Percentiles rank a stretch among this genome's conserved stretches.
phyloP scores from a whole-genome alignment of 495 filamentous ascomycete species.

The Lophiotrema nucula region DNA sequence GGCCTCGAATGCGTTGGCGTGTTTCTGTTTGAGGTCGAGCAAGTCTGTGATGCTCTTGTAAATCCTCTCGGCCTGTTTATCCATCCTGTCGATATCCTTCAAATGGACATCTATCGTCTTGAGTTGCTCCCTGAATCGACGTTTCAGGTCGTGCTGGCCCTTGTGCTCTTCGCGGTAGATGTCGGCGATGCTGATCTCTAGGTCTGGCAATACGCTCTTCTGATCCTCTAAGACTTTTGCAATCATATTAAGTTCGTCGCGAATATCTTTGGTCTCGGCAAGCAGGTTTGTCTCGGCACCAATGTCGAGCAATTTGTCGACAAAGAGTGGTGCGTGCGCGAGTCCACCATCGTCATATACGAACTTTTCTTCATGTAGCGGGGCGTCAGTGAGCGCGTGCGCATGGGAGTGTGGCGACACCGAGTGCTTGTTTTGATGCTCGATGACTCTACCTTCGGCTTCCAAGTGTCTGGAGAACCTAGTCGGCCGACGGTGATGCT shows the following conservation, averaged over 20 bases:
- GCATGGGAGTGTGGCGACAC: constrained; percentile 29
- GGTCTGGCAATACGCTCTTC: constrained; percentile 52
- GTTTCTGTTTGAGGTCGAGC: constrained; percentile 64
- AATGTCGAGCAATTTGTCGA: constrained; percentile 66
- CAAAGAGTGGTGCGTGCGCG: constrained; percentile 49
- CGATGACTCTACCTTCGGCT: constrained; percentile 22
- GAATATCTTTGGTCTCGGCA: constrained; percentile 68
- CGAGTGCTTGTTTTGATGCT: constrained; percentile 43
- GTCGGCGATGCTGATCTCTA: constrained; percentile 51
- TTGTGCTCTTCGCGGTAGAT: constrained; percentile 53
- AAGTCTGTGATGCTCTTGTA: constrained; percentile 64
- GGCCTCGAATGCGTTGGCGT: constrained; percentile 69
- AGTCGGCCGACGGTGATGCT: constrained; percentile 55
- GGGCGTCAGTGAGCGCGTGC: constrained; percentile 5
- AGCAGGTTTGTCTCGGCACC: constrained; percentile 65
- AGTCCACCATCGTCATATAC: constrained; percentile 26
- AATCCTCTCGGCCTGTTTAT: constrained; percentile 63
- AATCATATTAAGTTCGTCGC: constrained; percentile 73
- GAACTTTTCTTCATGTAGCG: constrained; percentile 34
- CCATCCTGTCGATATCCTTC: constrained; percentile 68
- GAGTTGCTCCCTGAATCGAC: constrained; percentile 59
- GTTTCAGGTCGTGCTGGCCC: constrained; percentile 53
- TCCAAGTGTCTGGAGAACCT: constrained; percentile 36
- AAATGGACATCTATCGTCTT: constrained; percentile 60
- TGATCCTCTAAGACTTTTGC: constrained; percentile 61